Percentiles rank a stretch among this genome's conserved stretches.
phyloP scores from a whole-genome alignment of 345 rosid genomes.

The Citrus reticulata region DNA sequence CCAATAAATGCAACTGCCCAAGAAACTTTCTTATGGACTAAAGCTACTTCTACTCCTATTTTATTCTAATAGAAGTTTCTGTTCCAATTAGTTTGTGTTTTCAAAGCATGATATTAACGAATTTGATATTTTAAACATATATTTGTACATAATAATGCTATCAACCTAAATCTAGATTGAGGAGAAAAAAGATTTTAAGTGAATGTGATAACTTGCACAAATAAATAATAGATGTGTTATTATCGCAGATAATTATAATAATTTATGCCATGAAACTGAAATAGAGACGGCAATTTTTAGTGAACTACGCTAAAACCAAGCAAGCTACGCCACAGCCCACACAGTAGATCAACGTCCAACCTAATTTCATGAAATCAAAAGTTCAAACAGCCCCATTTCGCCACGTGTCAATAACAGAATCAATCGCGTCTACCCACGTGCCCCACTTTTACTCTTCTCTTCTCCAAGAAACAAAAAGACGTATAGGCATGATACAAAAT shows the following conservation, averaged over 20 bases:
- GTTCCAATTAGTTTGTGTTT: neutral
- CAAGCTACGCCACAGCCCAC: constrained; percentile 15
- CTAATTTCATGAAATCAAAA: constrained; percentile 21
- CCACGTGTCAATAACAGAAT: constrained; percentile 24
- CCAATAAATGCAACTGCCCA: neutral
- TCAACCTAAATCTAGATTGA: no score
- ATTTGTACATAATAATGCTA: no score
- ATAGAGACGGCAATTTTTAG: neutral
- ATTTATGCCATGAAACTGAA: neutral
- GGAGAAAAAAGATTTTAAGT: no score
- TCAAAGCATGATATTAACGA: no score
- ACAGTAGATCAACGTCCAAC: constrained; percentile 54
- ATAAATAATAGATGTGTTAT: neutral
- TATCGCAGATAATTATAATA: neutral
- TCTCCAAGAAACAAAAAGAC: constrained; percentile 15
- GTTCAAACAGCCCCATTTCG: constrained; percentile 4
- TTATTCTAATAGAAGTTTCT: neutral
- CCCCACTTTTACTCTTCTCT: neutral
- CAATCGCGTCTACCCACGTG: constrained; percentile 18
- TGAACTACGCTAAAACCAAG: neutral
- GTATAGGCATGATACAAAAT: constrained; percentile 18
- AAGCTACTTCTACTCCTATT: no score
- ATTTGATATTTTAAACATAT: no score
- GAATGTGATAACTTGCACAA: no score
- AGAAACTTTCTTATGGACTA: no score